Conservation (phyloP, 108 stramenopile genomes). For the Seminavis robusta region DNA sequence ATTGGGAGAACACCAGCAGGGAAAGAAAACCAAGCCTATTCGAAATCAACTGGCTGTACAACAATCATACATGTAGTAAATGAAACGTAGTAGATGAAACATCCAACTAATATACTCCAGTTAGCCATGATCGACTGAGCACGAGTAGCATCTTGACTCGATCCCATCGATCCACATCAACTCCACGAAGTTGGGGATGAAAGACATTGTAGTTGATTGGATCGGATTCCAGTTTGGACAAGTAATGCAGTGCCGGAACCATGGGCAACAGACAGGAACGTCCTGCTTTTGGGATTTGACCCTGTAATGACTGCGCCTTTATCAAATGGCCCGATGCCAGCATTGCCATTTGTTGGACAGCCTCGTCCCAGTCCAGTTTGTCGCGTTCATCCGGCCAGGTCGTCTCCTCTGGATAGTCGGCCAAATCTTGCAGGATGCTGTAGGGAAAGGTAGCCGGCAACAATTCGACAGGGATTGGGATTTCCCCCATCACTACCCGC, state of each 20-base stretch:
- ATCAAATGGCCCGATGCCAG: conserved; percentile 53
- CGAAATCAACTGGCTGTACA: too few relatives aligned
- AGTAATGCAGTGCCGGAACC: conserved; percentile 65
- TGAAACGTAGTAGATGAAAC: too few relatives aligned
- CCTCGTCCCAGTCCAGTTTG: conserved; percentile 21
- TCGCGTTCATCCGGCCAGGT: conserved; percentile 9
- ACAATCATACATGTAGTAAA: too few relatives aligned
- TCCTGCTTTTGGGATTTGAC: conserved; percentile 47
- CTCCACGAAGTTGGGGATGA: conserved; percentile 33
- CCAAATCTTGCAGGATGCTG: conserved; percentile 21
- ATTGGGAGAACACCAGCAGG: too few relatives aligned
- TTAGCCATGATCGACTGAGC: conserved; percentile 64
- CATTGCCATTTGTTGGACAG: conserved; percentile 48
- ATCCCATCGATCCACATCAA: conserved; percentile 20
- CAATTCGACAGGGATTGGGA: conserved; percentile 51
- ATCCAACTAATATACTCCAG: conserved; percentile 67
- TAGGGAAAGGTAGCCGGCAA: conserved; percentile 28
- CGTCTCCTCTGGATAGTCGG: background rate
- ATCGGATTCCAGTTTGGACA: conserved; percentile 51
- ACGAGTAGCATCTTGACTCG: conserved; percentile 36
- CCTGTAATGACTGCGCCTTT: conserved; percentile 59
- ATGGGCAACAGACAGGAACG: conserved; percentile 58
- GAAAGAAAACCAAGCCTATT: too few relatives aligned
- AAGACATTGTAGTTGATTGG: conserved; percentile 65
- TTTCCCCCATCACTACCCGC: conserved; percentile 58